Evolutionary conservation across 768 basidiomycete species (phyloP), one percentile per base, ranked within the genome.

Genomic region (Tephrocybe sp.): DNA sequence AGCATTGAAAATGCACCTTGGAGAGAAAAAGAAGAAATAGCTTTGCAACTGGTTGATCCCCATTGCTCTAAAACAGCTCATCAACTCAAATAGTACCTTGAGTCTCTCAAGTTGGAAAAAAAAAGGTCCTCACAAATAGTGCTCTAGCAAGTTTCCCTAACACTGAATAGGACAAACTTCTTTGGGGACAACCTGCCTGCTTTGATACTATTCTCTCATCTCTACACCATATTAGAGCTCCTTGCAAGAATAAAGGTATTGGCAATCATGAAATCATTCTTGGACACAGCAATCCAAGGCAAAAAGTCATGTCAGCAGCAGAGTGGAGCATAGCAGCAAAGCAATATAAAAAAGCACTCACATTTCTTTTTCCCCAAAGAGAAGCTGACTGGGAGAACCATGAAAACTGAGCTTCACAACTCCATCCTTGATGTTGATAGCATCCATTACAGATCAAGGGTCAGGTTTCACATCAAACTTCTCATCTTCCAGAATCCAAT

Each of bases 321-420:
- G 59, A 70, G 3, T 71, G 66, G 66, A 26, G 49, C 32, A 24
- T 45, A 3, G 66, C 68, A 0, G 69, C 62, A 58, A 25, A 53
- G 7, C 51, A n/a, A 3, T 12, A 0, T 68, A n/a, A n/a, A n/a
- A n/a, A n/a, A n/a, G n/a, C n/a, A n/a, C n/a, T n/a, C n/a, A n/a
- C n/a, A n/a, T n/a, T 62, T 46, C 56, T 56, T 1, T 69, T 67
- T 47, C 62, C 62, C 20, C 40, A 63, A 6, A 51, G 52, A 2
- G 17, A 41, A 14, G 62, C 65, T 30, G 37, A 0, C 36, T 43
- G 11, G 36, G 51, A 23, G 47, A 46, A 15, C n/a, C n/a, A n/a
- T n/a, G n/a, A n/a, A n/a, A n/a, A n/a, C n/a, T 7, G 43, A n/a
- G 32, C n/a, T n/a, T n/a, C n/a, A n/a, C n/a, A n/a, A n/a, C n/a